Evolutionary conservation across 2,329 filamentous ascomycete species (phyloP).

Genomic region (Aspergillus versicolor): DNA sequence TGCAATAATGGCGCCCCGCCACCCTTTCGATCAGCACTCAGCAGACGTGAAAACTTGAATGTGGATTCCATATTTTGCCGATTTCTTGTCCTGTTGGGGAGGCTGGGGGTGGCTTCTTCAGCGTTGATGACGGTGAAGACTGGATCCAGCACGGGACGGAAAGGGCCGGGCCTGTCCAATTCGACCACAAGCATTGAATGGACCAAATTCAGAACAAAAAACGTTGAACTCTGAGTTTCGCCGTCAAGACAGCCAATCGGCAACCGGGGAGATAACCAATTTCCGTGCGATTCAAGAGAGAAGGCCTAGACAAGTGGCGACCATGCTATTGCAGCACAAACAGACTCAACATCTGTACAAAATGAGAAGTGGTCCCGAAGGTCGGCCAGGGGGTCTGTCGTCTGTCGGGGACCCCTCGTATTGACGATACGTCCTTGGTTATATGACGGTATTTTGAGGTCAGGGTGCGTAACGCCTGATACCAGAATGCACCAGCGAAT

Average conservation of each 20-base stretch:
- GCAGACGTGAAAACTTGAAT: neutral
- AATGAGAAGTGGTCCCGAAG: conserved; percentile 13
- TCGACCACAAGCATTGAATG: conserved; percentile 9
- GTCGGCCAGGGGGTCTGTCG: conserved; percentile 8
- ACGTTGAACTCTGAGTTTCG: conserved; percentile 8
- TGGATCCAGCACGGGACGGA: conserved; percentile 33
- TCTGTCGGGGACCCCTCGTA: conserved; percentile 20
- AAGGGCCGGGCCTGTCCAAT: conserved; percentile 35
- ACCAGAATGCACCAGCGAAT: conserved; percentile 19
- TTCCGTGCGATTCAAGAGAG: conserved; percentile 1
- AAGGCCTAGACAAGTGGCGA: neutral
- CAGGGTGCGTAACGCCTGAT: conserved; percentile 18
- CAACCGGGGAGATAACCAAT: neutral
- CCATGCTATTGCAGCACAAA: conserved; percentile 5
- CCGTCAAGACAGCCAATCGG: conserved; percentile 11
- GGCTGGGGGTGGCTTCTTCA: neutral
- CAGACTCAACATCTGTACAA: neutral
- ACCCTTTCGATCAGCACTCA: neutral
- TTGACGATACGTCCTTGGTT: conserved; percentile 30
- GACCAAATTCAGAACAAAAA: conserved; percentile 14
- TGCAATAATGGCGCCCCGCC: neutral
- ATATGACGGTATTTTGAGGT: conserved; percentile 29
- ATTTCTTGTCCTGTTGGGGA: neutral
- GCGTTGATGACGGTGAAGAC: conserved; percentile 14
- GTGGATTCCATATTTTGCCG: neutral